Percentiles rank a stretch among this genome's conserved stretches.
Conservation (phyloP, 805 yeast genomes). For the Debaryomyces hansenii region DNA sequence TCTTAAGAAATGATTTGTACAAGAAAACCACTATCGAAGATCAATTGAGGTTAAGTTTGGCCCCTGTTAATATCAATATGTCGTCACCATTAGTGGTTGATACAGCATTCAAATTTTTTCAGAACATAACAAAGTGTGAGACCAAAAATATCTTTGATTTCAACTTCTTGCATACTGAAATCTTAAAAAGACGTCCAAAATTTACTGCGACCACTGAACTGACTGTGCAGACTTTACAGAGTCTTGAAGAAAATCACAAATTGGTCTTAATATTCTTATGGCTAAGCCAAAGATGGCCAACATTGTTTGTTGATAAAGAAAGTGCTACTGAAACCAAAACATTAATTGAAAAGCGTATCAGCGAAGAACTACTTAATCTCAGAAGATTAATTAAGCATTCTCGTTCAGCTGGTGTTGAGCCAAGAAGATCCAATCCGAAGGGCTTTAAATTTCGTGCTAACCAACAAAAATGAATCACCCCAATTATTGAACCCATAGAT, state of each 20-base stretch:
- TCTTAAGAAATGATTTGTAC: slow-evolving; percentile 35
- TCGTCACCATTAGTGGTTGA: slow-evolving; percentile 37
- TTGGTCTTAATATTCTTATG: slow-evolving; percentile 71
- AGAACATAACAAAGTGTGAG: slow-evolving; percentile 53
- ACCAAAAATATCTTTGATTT: slow-evolving; percentile 60
- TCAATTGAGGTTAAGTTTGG: slow-evolving; percentile 55
- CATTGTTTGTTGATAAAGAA: slow-evolving; percentile 71
- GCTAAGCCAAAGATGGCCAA: slow-evolving; percentile 86
- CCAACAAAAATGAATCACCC: background rate
- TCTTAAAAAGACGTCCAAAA: slow-evolving; percentile 21
- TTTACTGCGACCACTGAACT: slow-evolving; percentile 16
- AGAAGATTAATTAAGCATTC: slow-evolving; percentile 17
- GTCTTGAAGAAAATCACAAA: slow-evolving; percentile 67
- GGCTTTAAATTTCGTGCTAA: background rate
- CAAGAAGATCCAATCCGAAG: background rate
- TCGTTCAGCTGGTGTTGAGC: background rate
- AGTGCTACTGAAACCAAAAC: slow-evolving; percentile 70
- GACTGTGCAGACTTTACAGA: slow-evolving; percentile 21
- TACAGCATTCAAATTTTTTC: slow-evolving; percentile 47
- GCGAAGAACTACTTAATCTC: slow-evolving; percentile 43
- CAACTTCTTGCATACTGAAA: slow-evolving; percentile 26
- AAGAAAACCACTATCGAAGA: slow-evolving; percentile 48
- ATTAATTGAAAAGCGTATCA: slow-evolving; percentile 63
- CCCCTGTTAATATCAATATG: slow-evolving; percentile 50
- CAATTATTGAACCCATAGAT: too few relatives aligned